Conservation (phyloP, 805 yeast genomes). For the Cyberlindnera japonica region DNA sequence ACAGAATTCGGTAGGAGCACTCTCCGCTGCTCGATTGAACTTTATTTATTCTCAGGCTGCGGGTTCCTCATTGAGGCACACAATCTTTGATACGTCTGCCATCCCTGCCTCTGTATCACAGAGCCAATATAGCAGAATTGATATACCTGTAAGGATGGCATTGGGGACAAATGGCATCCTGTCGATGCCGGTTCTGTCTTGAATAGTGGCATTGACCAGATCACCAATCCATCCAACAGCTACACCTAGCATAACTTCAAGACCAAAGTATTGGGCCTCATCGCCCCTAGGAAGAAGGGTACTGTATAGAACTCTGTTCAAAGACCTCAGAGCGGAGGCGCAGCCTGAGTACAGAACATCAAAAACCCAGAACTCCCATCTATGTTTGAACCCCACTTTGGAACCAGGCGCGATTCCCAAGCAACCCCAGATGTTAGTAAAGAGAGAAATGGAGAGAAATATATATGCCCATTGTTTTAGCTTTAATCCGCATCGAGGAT, state of each 20-base stretch:
- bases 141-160: conserved; percentile 28
- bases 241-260: conserved; percentile 38
- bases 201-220: conserved; percentile 37
- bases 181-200: conserved; percentile 36
- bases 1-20: no score
- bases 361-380: conserved; percentile 43
- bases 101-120: conserved; percentile 35
- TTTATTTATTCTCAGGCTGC: no score
- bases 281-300: conserved; percentile 38
- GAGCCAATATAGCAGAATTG: conserved; percentile 26
- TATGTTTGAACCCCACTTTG: conserved; percentile 36
- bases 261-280: conserved; percentile 41
- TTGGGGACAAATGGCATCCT: conserved; percentile 38
- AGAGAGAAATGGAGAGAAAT: conserved; percentile 31
- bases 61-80: no score
- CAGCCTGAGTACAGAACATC: conserved; percentile 35
- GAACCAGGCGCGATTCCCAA: conserved; percentile 31
- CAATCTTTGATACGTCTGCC: conserved; percentile 20
- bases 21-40: no score
- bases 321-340: conserved; percentile 35
- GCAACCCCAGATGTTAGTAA: conserved; percentile 38
- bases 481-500: conserved; percentile 25
- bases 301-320: conserved; percentile 37
- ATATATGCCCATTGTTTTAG: conserved; percentile 37
- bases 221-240: conserved; percentile 41